These are phyloP conservation scores for Salix suchowensis DNA, from an alignment of 345 rosid genomes.

Conservation along the genomic window DNA sequence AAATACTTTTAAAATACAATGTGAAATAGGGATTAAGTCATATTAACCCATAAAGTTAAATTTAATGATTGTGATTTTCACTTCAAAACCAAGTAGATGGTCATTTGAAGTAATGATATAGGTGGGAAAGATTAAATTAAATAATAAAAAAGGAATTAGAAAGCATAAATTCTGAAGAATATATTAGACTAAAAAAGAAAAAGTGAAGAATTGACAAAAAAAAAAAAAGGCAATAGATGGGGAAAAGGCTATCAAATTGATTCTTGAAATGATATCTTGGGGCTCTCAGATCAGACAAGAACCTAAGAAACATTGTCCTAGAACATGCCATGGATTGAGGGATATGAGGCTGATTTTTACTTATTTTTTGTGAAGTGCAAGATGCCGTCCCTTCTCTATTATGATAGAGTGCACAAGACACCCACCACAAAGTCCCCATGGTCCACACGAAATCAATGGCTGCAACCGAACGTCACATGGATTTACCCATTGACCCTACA, in stretches of 20 bases:
- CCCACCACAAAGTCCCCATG: constrained; percentile 8
- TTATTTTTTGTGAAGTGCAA: neutral
- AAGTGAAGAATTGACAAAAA: neutral
- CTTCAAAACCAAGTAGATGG: no score
- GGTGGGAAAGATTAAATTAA: neutral
- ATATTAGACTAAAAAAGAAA: neutral
- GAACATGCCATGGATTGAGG: neutral
- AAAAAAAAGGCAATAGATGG: neutral
- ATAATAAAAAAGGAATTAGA: constrained; percentile 3
- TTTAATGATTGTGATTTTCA: no score
- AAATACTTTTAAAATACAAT: no score
- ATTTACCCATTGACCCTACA: constrained; percentile 21
- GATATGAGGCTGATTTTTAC: no score
- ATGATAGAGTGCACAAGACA: constrained; percentile 24
- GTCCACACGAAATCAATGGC: neutral
- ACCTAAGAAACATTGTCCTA: neutral
- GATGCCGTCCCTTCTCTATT: neutral
- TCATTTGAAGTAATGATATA: no score
- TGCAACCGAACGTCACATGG: neutral
- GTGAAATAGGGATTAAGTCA: no score
- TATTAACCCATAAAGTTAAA: no score
- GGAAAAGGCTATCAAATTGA: neutral
- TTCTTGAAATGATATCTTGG: constrained; percentile 2
- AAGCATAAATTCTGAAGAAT: constrained; percentile 13
- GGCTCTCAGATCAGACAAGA: neutral